Base-by-base conservation (phyloP, 768 basidiomycete species). In the Trametes elegans region DNA sequence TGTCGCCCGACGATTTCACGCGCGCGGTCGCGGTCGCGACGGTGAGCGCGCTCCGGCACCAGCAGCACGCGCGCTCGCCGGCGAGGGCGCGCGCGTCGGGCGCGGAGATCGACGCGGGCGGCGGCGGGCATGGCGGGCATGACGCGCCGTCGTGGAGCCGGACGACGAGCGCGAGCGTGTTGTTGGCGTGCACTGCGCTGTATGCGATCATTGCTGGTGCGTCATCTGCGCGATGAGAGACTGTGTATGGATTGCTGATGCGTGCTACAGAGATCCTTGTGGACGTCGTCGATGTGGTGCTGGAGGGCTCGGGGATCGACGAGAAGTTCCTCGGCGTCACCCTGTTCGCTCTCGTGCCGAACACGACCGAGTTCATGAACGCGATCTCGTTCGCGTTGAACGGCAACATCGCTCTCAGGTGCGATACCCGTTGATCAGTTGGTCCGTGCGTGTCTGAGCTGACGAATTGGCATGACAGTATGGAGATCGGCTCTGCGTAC, bases 401-500 rank as follows among this genome's bases (percentile, higher is more conserved):
- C 66, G 96, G 88, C 6, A 98, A 98, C 68, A 99, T 99, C 60
- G 93, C 97, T 2, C 73, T 99, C 23, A 94, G 93, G 95, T 93
- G 81, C 59, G 10, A 3, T 21, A 28, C 10, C 1, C 11, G n/a
- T 14, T 26, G 16, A 7, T 1, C 8, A 3, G 14, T 14, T 14
- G 19, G 7, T 19, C 19, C 27, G 31, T 32, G 11, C 9, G 10
- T 16, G 5, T 11, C 11, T 26, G 13, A 5, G n/a, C 58, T 55
- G 28, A 52, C 35, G 16, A 8, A 18, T 9, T 35, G 55, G 27
- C 9, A 9, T 28, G n/a, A 21, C 60, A 98, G 95, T 70, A 98
- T 98, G 94, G 97, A 98, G 73, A 98, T 99, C 64, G 97, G 97
- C 13, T 98, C 97, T 1, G 97, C 97, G 4, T 99, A 99, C 71